Conservation (phyloP, 768 basidiomycete genomes). For the Lanmaoa rubissima region DNA sequence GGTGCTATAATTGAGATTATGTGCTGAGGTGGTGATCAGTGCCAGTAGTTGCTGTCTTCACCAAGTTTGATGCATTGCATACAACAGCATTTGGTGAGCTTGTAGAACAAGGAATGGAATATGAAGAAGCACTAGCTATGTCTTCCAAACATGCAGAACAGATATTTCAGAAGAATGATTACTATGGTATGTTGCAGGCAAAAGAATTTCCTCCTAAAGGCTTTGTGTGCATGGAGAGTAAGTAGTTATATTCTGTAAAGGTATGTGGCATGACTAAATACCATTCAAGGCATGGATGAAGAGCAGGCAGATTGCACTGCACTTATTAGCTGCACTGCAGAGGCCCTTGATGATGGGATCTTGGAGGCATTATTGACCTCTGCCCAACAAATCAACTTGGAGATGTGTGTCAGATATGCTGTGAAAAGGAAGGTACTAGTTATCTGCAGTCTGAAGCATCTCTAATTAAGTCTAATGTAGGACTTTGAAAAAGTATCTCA, state of each 20-base stretch:
- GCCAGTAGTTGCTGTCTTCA: slow-evolving; percentile 33
- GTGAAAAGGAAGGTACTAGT: no score
- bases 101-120: slow-evolving; percentile 4
- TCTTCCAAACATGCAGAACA: slow-evolving; percentile 15
- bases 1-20: not conserved
- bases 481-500: no score
- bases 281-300: no score
- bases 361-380: no score
- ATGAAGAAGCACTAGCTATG: not conserved
- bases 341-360: no score
- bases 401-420: no score
- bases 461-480: no score
- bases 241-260: not conserved
- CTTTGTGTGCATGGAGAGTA: not conserved
- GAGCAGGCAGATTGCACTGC: no score
- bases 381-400: no score
- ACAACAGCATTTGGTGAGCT: slow-evolving; percentile 18
- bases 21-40: slow-evolving; percentile 2
- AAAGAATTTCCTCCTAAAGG: not conserved
- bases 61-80: slow-evolving; percentile 36
- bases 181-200: not conserved
- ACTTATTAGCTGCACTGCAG: no score
- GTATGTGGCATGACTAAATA: no score
- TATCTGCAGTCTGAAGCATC: no score
- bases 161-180: not conserved